Base-by-base conservation (phyloP, 1,139 yeast species). In the Groenewaldozyma auringiensis region DNA sequence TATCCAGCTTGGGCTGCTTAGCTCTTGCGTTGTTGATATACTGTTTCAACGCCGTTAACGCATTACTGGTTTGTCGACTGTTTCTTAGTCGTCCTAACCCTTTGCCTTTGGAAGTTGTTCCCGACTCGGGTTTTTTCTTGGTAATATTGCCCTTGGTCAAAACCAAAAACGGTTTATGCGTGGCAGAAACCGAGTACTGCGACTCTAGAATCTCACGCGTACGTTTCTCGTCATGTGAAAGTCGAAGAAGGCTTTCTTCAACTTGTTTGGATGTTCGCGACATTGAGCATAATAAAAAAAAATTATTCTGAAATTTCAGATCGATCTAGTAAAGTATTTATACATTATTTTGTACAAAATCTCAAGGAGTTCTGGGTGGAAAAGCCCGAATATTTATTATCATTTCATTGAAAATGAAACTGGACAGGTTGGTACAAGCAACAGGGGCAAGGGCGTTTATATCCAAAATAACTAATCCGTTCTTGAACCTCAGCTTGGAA, bases 401-500 rank as follows among this genome's bases (percentile, higher is more conserved):
- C n/a, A n/a, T n/a, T n/a, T n/a, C n/a, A n/a, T n/a, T n/a, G n/a
- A n/a, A n/a, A n/a, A n/a, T n/a, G n/a, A n/a, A n/a, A n/a, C n/a
- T n/a, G n/a, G n/a, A n/a, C n/a, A n/a, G n/a, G n/a, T n/a, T n/a
- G n/a, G n/a, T n/a, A 25, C 6, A 25, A 11, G 29, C 29, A 25
- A 11, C 36, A 13, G 36, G 36, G 18, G 21, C 38, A 37, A 37
- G 34, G n/a, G 39, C 69, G 0, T 57, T 73, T 13, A 54, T 73
- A 2, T 76, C 88, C 11, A 66, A 64, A 0, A 68, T 78, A 1
- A 63, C 63, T n/a, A 75, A 83, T 57, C 97, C 98, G 2, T 79
- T 71, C 56, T 57, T 78, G 42, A 94, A 94, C 59, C 69, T 94
- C 11, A 89, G 96, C 1, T 60, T 88, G 4, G 99, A 94, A 57